These are phyloP conservation scores for Bryoerythrophyllum caledonicum DNA, from an alignment of 225 moss, liverwort and hornwort genomes.

Conservation along the genomic window DNA sequence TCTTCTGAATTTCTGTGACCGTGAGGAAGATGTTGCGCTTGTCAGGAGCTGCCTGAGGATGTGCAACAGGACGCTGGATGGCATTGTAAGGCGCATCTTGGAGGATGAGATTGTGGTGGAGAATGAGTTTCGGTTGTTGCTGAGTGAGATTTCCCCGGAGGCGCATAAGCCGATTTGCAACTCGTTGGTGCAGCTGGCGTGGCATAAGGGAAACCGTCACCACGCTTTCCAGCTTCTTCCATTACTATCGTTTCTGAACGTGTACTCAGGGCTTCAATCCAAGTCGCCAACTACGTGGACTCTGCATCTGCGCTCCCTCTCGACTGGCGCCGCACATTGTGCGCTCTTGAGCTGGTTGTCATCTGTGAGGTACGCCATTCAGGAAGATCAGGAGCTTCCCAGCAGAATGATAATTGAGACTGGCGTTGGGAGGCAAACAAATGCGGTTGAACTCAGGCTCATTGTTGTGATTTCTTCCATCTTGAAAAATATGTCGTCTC, in stretches of 20 bases:
- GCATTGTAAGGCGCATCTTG: conserved; percentile 52
- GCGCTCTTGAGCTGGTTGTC: conserved; percentile 72
- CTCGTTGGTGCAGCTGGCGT: conserved; percentile 70
- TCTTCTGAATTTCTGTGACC: conserved; percentile 59
- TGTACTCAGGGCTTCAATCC: conserved; percentile 72
- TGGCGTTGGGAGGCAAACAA: conserved; percentile 71
- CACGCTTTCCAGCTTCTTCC: conserved; percentile 53
- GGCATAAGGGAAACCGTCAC: conserved; percentile 60
- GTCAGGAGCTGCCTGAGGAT: conserved; percentile 54
- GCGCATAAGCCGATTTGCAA: conserved; percentile 84
- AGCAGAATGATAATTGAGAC: conserved; percentile 72
- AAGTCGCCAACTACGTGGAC: conserved; percentile 64
- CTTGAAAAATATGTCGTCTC: conserved; percentile 65
- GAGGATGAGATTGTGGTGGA: conserved; percentile 34
- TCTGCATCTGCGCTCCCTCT: conserved; percentile 81
- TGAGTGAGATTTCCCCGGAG: conserved; percentile 48
- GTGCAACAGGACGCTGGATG: conserved; percentile 43
- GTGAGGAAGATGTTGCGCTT: conserved; percentile 43
- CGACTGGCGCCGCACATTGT: conserved; percentile 78
- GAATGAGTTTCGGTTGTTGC: conserved; percentile 36
- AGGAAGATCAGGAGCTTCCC: conserved; percentile 58
- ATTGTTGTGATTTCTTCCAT: conserved; percentile 59
- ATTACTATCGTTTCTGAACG: conserved; percentile 53
- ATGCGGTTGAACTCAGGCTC: conserved; percentile 59
- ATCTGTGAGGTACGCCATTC: conserved; percentile 42